Evolutionary conservation across 1,284 basidiomycete species (phyloP).

Genomic region (Omphalotus olearius): DNA sequence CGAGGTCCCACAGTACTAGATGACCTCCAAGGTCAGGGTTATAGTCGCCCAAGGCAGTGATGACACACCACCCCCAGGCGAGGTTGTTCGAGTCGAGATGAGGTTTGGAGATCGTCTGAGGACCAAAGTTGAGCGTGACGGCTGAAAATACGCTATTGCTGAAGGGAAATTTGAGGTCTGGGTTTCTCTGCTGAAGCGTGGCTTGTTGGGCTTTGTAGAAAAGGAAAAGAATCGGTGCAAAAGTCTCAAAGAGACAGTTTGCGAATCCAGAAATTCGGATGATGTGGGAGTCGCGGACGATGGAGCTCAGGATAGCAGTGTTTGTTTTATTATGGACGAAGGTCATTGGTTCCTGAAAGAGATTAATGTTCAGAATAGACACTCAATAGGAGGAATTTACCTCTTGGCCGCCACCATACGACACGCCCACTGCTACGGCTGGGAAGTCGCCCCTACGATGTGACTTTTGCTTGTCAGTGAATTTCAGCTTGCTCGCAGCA

Average conservation of each 20-base stretch:
- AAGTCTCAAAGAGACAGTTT: neutral
- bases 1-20: constrained; percentile 3
- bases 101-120: neutral
- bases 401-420: constrained; percentile 10
- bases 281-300: neutral
- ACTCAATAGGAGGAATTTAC: neutral
- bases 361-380: neutral
- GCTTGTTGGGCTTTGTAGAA: neutral
- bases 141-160: neutral
- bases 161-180: neutral
- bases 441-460: constrained; percentile 12
- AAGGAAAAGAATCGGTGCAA: neutral
- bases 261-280: neutral
- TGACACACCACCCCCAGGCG: neutral
- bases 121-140: constrained; percentile 2
- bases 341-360: neutral
- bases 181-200: neutral
- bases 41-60: neutral
- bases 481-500: neutral
- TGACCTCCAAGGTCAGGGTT: constrained; percentile 5
- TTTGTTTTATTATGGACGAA: too few relatives aligned
- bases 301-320: too few relatives aligned
- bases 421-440: constrained; percentile 3
- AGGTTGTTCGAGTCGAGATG: neutral
- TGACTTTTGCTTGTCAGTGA: neutral